Base-by-base conservation (phyloP, 139 green algal species). In the Nannochloris sp. region DNA sequence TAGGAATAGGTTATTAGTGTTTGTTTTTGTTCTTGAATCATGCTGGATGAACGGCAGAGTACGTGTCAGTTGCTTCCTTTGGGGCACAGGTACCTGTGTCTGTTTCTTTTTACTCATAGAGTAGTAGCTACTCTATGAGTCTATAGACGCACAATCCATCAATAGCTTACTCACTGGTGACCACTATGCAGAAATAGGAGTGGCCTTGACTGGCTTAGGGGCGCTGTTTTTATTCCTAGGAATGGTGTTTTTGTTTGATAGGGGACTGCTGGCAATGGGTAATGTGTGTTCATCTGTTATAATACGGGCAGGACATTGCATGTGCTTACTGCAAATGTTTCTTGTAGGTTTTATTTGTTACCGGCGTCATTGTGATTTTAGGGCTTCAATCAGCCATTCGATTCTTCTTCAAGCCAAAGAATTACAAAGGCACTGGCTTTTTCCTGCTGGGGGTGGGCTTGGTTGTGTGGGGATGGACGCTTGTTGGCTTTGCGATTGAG, bases 161-260 rank as follows among this genome's bases (percentile, higher is more conserved):
- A 12, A 40, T 40, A 40, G 16, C 0, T 21, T 53, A 21, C n/a
- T 21, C 24, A 36, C 29, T 21, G 1, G 44, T 24, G 16, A 11
- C 31, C 3, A 37, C 23, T 14, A 60, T 43, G 74, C 88, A 98
- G 92, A 97, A 69, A 97, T 98, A 43, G 93, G 93, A 11, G 83
- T 98, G 44, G 93, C 89, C 23, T 72, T 98, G 4, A 97, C 90
- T 8, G 86, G 70, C 19, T 92, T 97, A 72, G 93, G 93, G 15
- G 71, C 95, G 14, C 61, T 96, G 0, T 98, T 98, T 75, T 85
- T 82, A 4, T 73, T 96, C 15, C 75, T 98, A 4, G 93, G 93
- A 4, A 85, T 98, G 25, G 40, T 98, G 1, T 84, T 98, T 53
- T 92, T 98, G 68, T 97, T 98, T 72, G 93, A 98, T 67, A 85